Base-by-base conservation (phyloP, 176 grass and related monocot genomes). In the Oropetium thomaeum region DNA sequence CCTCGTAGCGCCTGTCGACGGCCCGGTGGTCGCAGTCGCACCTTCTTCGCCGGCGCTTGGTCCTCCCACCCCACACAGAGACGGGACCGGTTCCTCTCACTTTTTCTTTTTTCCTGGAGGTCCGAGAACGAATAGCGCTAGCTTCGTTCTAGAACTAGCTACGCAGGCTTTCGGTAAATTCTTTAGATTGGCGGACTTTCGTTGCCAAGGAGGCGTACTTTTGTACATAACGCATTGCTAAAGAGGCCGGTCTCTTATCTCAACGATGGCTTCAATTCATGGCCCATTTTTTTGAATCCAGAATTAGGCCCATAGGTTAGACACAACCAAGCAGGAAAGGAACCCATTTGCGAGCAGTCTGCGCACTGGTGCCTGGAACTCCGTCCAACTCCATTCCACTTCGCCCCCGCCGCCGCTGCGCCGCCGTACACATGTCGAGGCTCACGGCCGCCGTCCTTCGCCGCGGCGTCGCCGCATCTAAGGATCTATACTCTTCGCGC, bases 371-470 rank as follows among this genome's bases (percentile, higher is more conserved):
- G 30, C 40, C 61, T 7, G 13, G 7, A 27, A 27, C 20, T 76
- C 74, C 74, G 12, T 30, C 79, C 26, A 5, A 19, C 69, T 22
- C 37, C 70, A 14, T 27, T 68, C 69, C 40, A 67, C 67, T 42
- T 45, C 86, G 53, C 49, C 34, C 20, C 48, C 19, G 33, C 69
- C 75, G 42, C 85, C 74, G 74, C 67, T 11, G 52, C 62, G 43
- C 62, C 70, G 63, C 69, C 63, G 80, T 55, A 74, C 63, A 74
- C 57, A 88, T 80, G 86, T 75, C 86, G 76, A 88, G 81, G 55
- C 45, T 84, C 55, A 45, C 64, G 43, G 76, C 37, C 13, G 86
- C 81, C 54, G 76, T 43, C 37, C 55, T 88, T 25, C 55, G 54
- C 29, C 70, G 76, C 29, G 62, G 76, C 70, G 13, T 63, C 2